Conservation (phyloP, 2,329 filamentous ascomycete genomes). For the Aureobasidium sp. region DNA sequence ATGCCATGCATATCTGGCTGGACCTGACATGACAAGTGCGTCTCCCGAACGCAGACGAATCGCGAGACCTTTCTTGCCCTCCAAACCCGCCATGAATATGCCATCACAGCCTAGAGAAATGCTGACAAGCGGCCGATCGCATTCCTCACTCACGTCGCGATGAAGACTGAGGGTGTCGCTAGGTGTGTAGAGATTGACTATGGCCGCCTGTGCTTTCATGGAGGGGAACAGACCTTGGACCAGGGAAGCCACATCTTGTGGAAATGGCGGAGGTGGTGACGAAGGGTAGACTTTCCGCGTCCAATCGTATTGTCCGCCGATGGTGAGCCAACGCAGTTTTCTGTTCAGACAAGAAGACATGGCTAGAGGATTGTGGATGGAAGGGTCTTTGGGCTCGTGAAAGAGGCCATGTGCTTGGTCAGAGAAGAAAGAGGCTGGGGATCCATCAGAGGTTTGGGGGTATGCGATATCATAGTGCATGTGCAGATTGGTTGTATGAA, state of each 20-base stretch:
- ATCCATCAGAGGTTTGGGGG: conserved; percentile 29
- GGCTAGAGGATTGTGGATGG: conserved; percentile 66
- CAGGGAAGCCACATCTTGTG: conserved; percentile 61
- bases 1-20: conserved; percentile 87
- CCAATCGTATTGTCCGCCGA: conserved; percentile 97
- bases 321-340: conserved; percentile 85
- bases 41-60: conserved; percentile 76
- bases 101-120: conserved; percentile 86
- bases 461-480: conserved; percentile 70
- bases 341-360: conserved; percentile 65
- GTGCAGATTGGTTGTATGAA: conserved; percentile 85
- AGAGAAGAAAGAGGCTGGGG: conserved; percentile 51
- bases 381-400: conserved; percentile 57
- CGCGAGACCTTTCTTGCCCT: conserved; percentile 36
- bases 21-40: conserved; percentile 79
- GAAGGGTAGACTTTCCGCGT: conserved; percentile 74
- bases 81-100: conserved; percentile 73
- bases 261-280: conserved; percentile 63
- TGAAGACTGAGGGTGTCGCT: conserved; percentile 89
- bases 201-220: conserved; percentile 78
- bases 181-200: conserved; percentile 86
- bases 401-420: conserved; percentile 25
- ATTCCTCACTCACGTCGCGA: conserved; percentile 84
- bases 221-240: conserved; percentile 66
- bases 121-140: conserved; percentile 70